Conservation (phyloP, 768 basidiomycete species). For the Pilatotrama ljubarskyi region DNA sequence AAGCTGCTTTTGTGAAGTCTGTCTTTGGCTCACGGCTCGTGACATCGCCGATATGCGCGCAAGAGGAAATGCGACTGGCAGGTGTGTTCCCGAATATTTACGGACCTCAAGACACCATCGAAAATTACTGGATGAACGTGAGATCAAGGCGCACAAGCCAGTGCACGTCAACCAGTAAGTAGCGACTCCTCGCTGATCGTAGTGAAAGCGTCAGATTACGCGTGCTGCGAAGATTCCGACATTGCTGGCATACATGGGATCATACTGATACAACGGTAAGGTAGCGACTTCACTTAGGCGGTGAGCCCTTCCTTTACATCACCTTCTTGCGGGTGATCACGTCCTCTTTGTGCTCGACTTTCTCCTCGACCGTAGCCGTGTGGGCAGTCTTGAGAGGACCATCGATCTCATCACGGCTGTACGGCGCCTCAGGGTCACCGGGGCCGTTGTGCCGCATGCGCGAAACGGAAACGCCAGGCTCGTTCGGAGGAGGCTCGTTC, state of each 20-base stretch:
- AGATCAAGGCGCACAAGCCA: too few species aligned
- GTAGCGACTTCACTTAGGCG: neutral
- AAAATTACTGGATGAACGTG: too few species aligned
- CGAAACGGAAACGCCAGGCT: conserved; percentile 16
- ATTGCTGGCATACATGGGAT: neutral
- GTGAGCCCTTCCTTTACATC: neutral
- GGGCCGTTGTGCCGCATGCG: conserved; percentile 17
- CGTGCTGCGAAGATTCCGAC: too few species aligned
- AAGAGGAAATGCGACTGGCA: too few species aligned
- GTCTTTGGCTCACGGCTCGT: too few species aligned
- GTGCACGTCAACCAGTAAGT: too few species aligned
- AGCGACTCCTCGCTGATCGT: too few species aligned
- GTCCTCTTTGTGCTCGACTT: conserved; percentile 10
- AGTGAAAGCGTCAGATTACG: too few species aligned
- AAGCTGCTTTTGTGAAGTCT: too few species aligned
- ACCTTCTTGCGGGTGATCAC: neutral
- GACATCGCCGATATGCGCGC: too few species aligned
- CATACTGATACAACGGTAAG: neutral
- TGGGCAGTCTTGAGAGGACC: conserved; percentile 25
- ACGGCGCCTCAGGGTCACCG: conserved; percentile 19
- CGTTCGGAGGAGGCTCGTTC: conserved; percentile 8
- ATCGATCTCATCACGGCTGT: conserved; percentile 27
- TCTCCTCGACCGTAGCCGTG: conserved; percentile 4
- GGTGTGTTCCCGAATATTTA: too few species aligned
- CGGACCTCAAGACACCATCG: too few species aligned